A percentile compares a stretch with the other conserved stretches of the same genome.
phyloP scores from a whole-genome alignment of 2,329 filamentous ascomycete genomes.

The Coniochaeta ligniaria region DNA sequence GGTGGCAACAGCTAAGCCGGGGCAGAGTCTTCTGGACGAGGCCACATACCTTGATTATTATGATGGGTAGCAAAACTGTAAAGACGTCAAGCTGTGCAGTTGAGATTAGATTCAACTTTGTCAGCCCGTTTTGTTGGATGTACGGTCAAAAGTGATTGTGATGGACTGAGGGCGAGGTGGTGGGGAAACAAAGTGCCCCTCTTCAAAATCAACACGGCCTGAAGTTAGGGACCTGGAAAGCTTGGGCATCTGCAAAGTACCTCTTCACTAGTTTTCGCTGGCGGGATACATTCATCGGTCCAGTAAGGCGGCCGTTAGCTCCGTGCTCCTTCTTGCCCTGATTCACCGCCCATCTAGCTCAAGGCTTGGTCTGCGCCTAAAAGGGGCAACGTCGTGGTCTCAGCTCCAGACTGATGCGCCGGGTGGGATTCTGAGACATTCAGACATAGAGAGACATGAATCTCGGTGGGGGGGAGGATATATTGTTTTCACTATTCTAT shows the following conservation, averaged over 20 bases:
- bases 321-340: not conserved
- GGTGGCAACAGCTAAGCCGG: not conserved
- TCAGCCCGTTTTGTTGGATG: not conserved
- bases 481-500: not conserved
- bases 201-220: conserved; percentile 3
- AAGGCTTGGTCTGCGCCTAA: not conserved
- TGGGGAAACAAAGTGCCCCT: not conserved
- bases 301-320: not conserved
- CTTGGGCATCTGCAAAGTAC: not conserved
- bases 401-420: not conserved
- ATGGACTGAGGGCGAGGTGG: not conserved
- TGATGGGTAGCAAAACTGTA: not conserved
- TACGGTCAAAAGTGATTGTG: not conserved
- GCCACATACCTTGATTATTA: not conserved
- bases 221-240: not conserved
- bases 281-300: not conserved
- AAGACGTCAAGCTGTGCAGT: not conserved
- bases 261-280: not conserved
- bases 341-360: not conserved
- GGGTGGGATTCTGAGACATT: not conserved
- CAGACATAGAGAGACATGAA: not conserved
- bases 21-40: not conserved
- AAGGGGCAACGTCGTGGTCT: not conserved
- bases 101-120: not conserved
- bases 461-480: not conserved